phyloP scores from a whole-genome alignment of 2,329 filamentous ascomycete species.

The Pseudocercospora vitis region DNA sequence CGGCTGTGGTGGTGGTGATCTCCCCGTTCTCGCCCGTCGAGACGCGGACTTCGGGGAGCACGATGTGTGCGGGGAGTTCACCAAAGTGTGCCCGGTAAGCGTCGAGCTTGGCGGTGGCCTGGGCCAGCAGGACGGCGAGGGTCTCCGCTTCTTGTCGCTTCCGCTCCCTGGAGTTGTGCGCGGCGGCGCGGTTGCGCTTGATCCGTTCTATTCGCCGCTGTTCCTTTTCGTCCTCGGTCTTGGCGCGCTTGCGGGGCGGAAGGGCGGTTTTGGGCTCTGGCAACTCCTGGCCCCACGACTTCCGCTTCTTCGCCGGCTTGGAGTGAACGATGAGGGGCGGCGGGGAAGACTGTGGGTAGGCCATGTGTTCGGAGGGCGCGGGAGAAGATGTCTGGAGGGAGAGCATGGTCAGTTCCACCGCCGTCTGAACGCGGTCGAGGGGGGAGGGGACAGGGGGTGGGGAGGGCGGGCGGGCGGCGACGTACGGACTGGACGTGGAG shows the following conservation, averaged over 20 bases:
- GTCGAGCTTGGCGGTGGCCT: constrained; percentile 35
- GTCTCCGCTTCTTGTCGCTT: constrained; percentile 89
- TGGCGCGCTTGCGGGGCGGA: constrained; percentile 92
- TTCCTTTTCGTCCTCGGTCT: constrained; percentile 98
- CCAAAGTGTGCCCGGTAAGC: constrained; percentile 36
- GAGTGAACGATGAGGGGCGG: constrained; percentile 35
- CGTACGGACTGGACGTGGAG: background rate
- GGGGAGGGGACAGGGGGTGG: background rate
- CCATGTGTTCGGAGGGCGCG: background rate
- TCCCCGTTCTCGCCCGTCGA: constrained; percentile 24
- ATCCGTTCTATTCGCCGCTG: constrained; percentile 96
- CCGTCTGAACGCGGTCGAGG: background rate
- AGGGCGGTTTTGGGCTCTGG: constrained; percentile 96
- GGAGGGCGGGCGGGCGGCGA: background rate
- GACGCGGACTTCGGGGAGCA: constrained; percentile 37
- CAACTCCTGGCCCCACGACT: constrained; percentile 97
- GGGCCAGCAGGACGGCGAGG: constrained; percentile 56
- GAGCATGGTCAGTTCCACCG: background rate
- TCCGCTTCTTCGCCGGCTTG: constrained; percentile 53
- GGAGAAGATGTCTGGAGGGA: background rate
- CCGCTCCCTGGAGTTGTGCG: constrained; percentile 92
- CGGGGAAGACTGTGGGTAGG: constrained; percentile 3
- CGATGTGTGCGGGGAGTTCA: constrained; percentile 34
- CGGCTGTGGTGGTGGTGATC: constrained; percentile 14
- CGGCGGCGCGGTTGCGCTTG: constrained; percentile 90